Evolutionary conservation across 805 yeast species (phyloP), one percentile per base, ranked within the genome.

Genomic region (Candida boidinii): DNA sequence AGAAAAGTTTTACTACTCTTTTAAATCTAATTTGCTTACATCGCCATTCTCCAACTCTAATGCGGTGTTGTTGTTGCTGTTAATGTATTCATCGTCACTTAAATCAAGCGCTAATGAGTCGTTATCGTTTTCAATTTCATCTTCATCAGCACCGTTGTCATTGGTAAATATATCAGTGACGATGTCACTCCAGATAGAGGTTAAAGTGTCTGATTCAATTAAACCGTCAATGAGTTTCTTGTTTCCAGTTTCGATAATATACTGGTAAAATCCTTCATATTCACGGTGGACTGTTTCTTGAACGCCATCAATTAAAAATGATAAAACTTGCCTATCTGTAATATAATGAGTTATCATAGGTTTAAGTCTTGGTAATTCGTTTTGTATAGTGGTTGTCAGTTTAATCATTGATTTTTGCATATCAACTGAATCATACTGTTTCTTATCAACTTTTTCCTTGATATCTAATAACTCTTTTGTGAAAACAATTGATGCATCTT

Each of bases 141-240:
- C 37, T 9, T 44, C 45, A n/a, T 39, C 33, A 18, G 23, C 29
- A 5, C 38, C 47, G 7, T 28, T 30, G 4, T 37, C 46, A 12
- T 34, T 31, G 6, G 39, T 18, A 26, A 59, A 48, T 46, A 62
- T 46, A 14, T 43, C 46, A 15, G 48, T 40, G 13, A 58, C 58
- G 5, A 54, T 42, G 12, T 54, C 59, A 7, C 61, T 63, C 51
- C 64, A 49, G 2, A 46, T 27, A 3, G 52, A 43, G 24, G 68
- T 60, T 40, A 83, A 61, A 0, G 76, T 68, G 39, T 82, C 94
- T 5, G 69, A 63, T 37, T 78, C 85, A 70, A 80, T 68, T 11
- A 83, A 49, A 8, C 67, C 73, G 14, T 70, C 70, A 7, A 66
- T 43, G 6, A 60, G 53, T 21, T 42, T 43, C 28, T 53, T 57